Evolutionary conservation across 495 filamentous ascomycete species (phyloP).

Genomic region (Thozetella sp.): DNA sequence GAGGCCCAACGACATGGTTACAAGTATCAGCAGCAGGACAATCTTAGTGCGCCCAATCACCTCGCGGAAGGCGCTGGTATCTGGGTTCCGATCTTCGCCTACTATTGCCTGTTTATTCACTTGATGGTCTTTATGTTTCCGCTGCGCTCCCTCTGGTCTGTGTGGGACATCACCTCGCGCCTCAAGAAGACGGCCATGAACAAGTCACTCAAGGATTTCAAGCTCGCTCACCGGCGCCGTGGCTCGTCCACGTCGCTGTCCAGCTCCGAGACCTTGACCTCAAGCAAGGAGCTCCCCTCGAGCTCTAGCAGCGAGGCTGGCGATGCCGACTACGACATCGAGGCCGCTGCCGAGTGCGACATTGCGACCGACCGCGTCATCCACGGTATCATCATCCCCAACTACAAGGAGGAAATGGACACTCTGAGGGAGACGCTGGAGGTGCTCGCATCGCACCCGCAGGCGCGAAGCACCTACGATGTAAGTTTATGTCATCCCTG

Average conservation of each 20-base stretch:
- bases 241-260: slow-evolving; percentile 51
- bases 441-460: slow-evolving; percentile 65
- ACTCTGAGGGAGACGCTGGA: slow-evolving; percentile 65
- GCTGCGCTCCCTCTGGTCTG: slow-evolving; percentile 52
- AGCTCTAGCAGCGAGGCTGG: slow-evolving; percentile 48
- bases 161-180: slow-evolving; percentile 45
- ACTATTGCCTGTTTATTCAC: slow-evolving; percentile 56
- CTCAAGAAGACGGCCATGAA: slow-evolving; percentile 36
- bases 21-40: slow-evolving; percentile 43
- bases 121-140: slow-evolving; percentile 54
- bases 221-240: slow-evolving; percentile 44
- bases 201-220: slow-evolving; percentile 40
- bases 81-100: slow-evolving; percentile 45
- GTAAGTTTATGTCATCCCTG: slow-evolving; percentile 40
- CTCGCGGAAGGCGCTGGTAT: slow-evolving; percentile 29
- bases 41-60: slow-evolving; percentile 36
- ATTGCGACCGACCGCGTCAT: slow-evolving; percentile 44
- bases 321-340: slow-evolving; percentile 44
- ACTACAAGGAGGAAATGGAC: slow-evolving; percentile 70
- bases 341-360: slow-evolving; percentile 37
- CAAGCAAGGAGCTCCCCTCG: slow-evolving; percentile 42
- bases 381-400: slow-evolving; percentile 68
- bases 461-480: slow-evolving; percentile 65
- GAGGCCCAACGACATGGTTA: slow-evolving; percentile 42
- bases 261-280: slow-evolving; percentile 51